Evolutionary conservation across 371 early-diverging fungal species (phyloP).

Genomic region (Encephalitozoon romaleae): DNA sequence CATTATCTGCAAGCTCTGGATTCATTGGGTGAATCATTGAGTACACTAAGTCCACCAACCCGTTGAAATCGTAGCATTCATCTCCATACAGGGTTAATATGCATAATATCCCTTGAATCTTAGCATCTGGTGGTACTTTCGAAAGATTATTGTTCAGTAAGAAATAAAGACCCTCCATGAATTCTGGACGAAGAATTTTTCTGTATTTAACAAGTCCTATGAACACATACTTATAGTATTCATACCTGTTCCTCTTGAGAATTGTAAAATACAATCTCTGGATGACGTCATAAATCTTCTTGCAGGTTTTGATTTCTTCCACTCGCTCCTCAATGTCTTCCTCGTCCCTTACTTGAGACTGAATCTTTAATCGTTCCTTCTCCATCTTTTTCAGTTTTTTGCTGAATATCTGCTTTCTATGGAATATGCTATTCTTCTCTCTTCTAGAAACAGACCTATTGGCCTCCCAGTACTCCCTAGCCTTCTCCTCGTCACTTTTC

Average conservation of each 20-base stretch:
- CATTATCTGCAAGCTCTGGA: neutral
- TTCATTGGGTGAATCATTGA: constrained; percentile 25
- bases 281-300: constrained; percentile 30
- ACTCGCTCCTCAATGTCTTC: constrained; percentile 17
- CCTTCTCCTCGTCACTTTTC: neutral
- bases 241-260: constrained; percentile 26
- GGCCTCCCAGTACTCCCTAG: neutral
- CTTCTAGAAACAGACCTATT: neutral
- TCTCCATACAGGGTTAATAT: constrained; percentile 28
- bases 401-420: neutral
- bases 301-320: constrained; percentile 23
- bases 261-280: constrained; percentile 44
- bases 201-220: constrained; percentile 34
- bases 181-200: constrained; percentile 40
- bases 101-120: constrained; percentile 24
- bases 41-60: constrained; percentile 20
- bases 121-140: neutral
- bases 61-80: constrained; percentile 36
- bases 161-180: constrained; percentile 43
- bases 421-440: constrained; percentile 18
- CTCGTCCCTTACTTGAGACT: constrained; percentile 20
- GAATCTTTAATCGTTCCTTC: constrained; percentile 20
- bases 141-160: constrained; percentile 35
- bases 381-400: constrained; percentile 24
- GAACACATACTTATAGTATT: constrained; percentile 35